phyloP scores from a whole-genome alignment of 768 basidiomycete genomes.

The Amanita exitialis region DNA sequence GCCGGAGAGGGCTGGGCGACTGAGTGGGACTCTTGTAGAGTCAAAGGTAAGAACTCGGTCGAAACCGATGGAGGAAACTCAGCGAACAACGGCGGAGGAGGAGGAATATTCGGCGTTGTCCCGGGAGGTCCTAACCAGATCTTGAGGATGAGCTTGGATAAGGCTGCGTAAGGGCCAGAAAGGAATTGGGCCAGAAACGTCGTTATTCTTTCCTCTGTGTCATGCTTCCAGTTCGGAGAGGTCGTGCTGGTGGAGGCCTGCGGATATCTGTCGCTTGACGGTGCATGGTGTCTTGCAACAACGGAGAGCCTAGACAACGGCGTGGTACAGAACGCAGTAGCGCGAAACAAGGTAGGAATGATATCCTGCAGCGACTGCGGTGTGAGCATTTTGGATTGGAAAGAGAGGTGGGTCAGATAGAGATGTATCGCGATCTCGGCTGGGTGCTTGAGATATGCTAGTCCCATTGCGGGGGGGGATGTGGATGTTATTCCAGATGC shows the following conservation, averaged over 20 bases:
- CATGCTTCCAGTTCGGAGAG: constrained; percentile 12
- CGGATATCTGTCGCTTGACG: constrained; percentile 19
- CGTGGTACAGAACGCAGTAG: constrained; percentile 51
- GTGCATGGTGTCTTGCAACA: constrained; percentile 13
- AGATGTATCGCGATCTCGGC: constrained; percentile 54
- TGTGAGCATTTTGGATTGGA: constrained; percentile 47
- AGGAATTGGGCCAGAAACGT: constrained; percentile 48
- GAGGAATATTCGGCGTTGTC: constrained; percentile 9
- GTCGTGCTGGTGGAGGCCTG: background rate
- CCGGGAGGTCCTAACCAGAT: constrained; percentile 42
- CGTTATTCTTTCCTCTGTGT: constrained; percentile 42
- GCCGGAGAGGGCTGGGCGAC: background rate
- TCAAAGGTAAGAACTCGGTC: background rate
- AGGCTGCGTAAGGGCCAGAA: constrained; percentile 53
- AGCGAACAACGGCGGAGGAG: constrained; percentile 5
- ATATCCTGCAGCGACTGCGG: constrained; percentile 36
- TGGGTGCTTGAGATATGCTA: constrained; percentile 28
- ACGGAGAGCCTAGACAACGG: constrained; percentile 64
- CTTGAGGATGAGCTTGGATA: constrained; percentile 56
- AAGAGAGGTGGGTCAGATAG: constrained; percentile 54
- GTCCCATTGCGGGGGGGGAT: constrained; percentile 15
- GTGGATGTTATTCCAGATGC: constrained; percentile 23
- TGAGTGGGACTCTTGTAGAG: background rate
- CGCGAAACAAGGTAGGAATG: constrained; percentile 67
- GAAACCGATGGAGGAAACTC: background rate